Base-by-base conservation (phyloP, 106 monocot species). In the Dendrobium officinale region DNA sequence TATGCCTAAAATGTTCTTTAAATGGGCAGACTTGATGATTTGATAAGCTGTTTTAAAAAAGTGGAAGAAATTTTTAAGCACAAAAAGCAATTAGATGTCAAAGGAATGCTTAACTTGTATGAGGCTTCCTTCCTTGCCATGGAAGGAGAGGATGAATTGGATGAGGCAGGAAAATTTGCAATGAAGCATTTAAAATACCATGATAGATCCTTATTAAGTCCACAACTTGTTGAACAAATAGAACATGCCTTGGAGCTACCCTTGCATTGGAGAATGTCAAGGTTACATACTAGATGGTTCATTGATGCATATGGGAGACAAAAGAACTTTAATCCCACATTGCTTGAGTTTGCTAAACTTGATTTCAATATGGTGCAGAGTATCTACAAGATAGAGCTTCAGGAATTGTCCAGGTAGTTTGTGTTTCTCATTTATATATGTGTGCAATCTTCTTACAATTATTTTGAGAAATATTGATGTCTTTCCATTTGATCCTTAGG, bases 291-390 rank as follows among this genome's bases (percentile, higher is more conserved):
- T 2, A 41, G 81, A 33, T 83, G 85, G 79, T 93, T 42, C 82
- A 88, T 93, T 7, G 80, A 88, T 9, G 24, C 37, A 10, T 93
- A 84, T 45, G 55, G 78, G 31, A 85, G 19, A 55, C 40, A 80
- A 24, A 45, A 82, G 2, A 49, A 58, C 54, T 82, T 78, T 68
- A 85, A 70, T 22, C 82, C 18, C 2, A 33, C 22, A 17, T 33
- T 93, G 33, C 77, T 93, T 7, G 80, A 90, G 79, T 55, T 93
- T 1, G 90, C 87, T 4, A 93, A 82, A 77, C 81, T 93, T 3
- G 88, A 93, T 58, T 93, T 88, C 74, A 86, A 93, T 67, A 33
- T 48, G 13, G 67, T 90, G 20, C 90, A 92, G 51, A 67, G 42
- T 7, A 55, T 81, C 0, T 80, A 92, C 49, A 77, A 75, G 49